Conservation (phyloP, 352 stramenopile genomes). For the Pythium apleroticum region DNA sequence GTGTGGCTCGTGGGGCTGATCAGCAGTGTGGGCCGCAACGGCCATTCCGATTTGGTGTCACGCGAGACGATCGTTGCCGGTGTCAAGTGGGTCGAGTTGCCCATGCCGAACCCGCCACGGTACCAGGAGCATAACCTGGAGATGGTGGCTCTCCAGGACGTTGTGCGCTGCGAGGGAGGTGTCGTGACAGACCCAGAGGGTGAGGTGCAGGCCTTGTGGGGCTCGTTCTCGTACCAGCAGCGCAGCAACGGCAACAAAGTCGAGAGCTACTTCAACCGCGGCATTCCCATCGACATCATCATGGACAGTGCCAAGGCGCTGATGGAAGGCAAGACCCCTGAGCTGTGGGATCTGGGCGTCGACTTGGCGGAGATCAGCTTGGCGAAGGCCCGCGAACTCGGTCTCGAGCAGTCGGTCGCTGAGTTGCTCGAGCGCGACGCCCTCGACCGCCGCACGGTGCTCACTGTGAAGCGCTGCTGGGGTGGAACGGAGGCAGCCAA, state of each 20-base stretch:
- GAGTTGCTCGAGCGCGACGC: conserved; percentile 73
- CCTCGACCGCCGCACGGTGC: conserved; percentile 70
- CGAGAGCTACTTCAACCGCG: conserved; percentile 85
- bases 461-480: conserved; percentile 77
- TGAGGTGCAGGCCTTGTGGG: conserved; percentile 82
- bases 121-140: conserved; percentile 90
- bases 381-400: conserved; percentile 86
- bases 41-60: conserved; percentile 81
- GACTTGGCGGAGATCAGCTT: conserved; percentile 90
- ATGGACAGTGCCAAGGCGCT: conserved; percentile 82
- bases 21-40: conserved; percentile 75
- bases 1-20: conserved; percentile 87
- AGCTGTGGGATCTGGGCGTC: conserved; percentile 80
- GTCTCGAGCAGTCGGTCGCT: conserved; percentile 75
- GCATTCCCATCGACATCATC: conserved; percentile 86
- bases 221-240: conserved; percentile 87
- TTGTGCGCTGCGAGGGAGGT: conserved; percentile 79
- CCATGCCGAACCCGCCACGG: conserved; percentile 76
- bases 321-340: conserved; percentile 63
- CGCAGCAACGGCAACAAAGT: conserved; percentile 70
- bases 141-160: conserved; percentile 84
- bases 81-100: conserved; percentile 84
- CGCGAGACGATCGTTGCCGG: conserved; percentile 84
- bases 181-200: conserved; percentile 73
- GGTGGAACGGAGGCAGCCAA: conserved; percentile 70